Evolutionary conservation across 2,329 filamentous ascomycete species (phyloP).

Genomic region (Aspergillus texensis): DNA sequence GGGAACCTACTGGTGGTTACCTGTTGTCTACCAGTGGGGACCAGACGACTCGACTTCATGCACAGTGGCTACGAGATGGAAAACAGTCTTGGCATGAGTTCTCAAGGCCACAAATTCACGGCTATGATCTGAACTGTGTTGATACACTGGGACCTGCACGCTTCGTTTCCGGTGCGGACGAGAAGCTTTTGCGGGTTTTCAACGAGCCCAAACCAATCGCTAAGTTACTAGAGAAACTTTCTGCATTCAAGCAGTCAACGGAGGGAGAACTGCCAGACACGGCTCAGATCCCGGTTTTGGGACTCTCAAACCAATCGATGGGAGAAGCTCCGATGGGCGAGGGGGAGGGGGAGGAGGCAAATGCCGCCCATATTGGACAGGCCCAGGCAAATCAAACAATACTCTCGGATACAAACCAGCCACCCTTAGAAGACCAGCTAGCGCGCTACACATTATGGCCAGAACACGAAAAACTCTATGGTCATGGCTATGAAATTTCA

Average conservation of each 20-base stretch:
- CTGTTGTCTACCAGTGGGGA: slow-evolving; percentile 87
- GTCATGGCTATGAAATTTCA: slow-evolving; percentile 95
- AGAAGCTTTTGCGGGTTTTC: slow-evolving; percentile 97
- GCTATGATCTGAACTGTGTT: slow-evolving; percentile 96
- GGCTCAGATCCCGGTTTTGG: slow-evolving; percentile 91
- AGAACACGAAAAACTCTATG: slow-evolving; percentile 94
- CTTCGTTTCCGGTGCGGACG: slow-evolving; percentile 94
- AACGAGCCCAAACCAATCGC: slow-evolving; percentile 84
- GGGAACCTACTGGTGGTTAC: slow-evolving; percentile 81
- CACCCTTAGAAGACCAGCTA: slow-evolving; percentile 87
- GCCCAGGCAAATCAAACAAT: slow-evolving; percentile 24
- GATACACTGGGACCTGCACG: slow-evolving; percentile 71
- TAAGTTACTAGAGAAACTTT: slow-evolving; percentile 68
- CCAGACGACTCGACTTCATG: slow-evolving; percentile 88
- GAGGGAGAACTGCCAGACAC: slow-evolving; percentile 70
- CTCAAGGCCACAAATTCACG: slow-evolving; percentile 92
- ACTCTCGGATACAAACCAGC: slow-evolving; percentile 64
- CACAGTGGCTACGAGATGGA: slow-evolving; percentile 67
- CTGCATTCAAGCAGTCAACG: slow-evolving; percentile 56
- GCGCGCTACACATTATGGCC: slow-evolving; percentile 93
- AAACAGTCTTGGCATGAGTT: slow-evolving; percentile 86
- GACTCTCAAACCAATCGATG: slow-evolving; percentile 93
- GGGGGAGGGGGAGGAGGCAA: slow-evolving; percentile 46
- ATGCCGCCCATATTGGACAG: slow-evolving; percentile 35
- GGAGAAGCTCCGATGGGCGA: slow-evolving; percentile 41